Evolutionary conservation across 805 yeast genomes (phyloP).

Genomic region (Blastobotrys robertii): DNA sequence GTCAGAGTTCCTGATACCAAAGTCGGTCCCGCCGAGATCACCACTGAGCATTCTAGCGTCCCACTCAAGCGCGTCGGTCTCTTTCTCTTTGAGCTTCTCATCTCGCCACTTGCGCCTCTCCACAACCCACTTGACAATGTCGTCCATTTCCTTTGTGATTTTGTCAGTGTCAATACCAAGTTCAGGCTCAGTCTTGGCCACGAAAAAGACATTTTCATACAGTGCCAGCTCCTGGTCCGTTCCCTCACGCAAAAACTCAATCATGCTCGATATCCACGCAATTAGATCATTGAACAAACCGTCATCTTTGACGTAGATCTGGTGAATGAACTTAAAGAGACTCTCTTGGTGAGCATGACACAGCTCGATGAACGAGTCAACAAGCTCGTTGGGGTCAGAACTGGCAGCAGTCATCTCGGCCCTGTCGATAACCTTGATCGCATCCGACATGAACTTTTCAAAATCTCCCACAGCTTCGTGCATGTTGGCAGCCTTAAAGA

Average conservation of each 20-base stretch:
- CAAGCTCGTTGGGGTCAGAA: constrained; percentile 50
- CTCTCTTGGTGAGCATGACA: constrained; percentile 64
- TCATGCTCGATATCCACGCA: constrained; percentile 61
- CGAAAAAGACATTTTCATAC: constrained; percentile 16
- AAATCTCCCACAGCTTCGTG: constrained; percentile 56
- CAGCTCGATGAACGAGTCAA: constrained; percentile 53
- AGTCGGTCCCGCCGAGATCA: constrained; percentile 34
- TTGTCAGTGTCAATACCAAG: constrained; percentile 18
- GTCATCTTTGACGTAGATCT: constrained; percentile 70
- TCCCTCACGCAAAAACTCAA: constrained; percentile 55
- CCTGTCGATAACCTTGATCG: constrained; percentile 46
- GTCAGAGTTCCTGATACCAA: constrained; percentile 43
- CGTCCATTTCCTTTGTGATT: constrained; percentile 32
- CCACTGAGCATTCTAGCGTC: constrained; percentile 35
- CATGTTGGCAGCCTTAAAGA: constrained; percentile 58
- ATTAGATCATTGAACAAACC: constrained; percentile 64
- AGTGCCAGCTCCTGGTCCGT: constrained; percentile 40
- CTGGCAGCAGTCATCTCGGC: constrained; percentile 39
- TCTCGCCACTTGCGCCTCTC: constrained; percentile 29
- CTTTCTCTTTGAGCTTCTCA: constrained; percentile 14
- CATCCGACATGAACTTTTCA: constrained; percentile 56
- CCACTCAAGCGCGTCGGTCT: constrained; percentile 33
- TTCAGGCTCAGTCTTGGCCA: background rate
- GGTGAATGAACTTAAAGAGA: constrained; percentile 67
- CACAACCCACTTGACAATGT: constrained; percentile 30